Percentiles rank a stretch among this genome's conserved stretches.
Evolutionary conservation across 768 basidiomycete species (phyloP).

Genomic region (Termitomyces sp.): DNA sequence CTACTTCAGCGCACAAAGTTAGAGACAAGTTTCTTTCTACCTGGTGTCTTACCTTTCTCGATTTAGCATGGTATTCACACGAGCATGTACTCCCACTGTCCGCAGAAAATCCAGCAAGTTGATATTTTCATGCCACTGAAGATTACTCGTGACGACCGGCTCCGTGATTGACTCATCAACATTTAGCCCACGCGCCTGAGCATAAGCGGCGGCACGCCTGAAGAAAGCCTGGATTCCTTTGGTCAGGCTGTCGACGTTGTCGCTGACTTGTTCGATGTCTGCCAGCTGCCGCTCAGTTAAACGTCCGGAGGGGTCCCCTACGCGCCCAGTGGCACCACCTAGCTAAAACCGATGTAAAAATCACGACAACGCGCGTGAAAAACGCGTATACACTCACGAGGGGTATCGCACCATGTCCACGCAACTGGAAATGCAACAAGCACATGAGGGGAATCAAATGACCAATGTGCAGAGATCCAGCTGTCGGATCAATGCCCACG

Average conservation of each 20-base stretch:
- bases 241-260: conserved; percentile 63
- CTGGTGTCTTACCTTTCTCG: conserved; percentile 68
- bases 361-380: not conserved
- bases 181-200: conserved; percentile 28
- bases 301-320: conserved; percentile 95
- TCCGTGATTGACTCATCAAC: conserved; percentile 15
- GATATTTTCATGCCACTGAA: conserved; percentile 75
- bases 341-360: conserved; percentile 48
- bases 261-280: conserved; percentile 48
- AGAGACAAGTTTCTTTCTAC: not conserved
- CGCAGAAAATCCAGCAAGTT: conserved; percentile 82
- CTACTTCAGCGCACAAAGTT: not conserved
- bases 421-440: conserved; percentile 80
- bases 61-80: conserved; percentile 86
- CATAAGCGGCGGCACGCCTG: conserved; percentile 56
- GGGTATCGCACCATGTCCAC: conserved; percentile 80
- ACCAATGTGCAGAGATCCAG: conserved; percentile 85
- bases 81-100: conserved; percentile 69
- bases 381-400: conserved; percentile 52
- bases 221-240: conserved; percentile 73
- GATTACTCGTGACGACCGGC: conserved; percentile 37
- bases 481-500: conserved; percentile 91
- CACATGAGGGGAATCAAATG: conserved; percentile 88
- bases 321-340: conserved; percentile 93
- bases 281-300: conserved; percentile 74